Evolutionary conservation across 352 stramenopile genomes (phyloP).

Genomic region (Aphanomyces astaci): DNA sequence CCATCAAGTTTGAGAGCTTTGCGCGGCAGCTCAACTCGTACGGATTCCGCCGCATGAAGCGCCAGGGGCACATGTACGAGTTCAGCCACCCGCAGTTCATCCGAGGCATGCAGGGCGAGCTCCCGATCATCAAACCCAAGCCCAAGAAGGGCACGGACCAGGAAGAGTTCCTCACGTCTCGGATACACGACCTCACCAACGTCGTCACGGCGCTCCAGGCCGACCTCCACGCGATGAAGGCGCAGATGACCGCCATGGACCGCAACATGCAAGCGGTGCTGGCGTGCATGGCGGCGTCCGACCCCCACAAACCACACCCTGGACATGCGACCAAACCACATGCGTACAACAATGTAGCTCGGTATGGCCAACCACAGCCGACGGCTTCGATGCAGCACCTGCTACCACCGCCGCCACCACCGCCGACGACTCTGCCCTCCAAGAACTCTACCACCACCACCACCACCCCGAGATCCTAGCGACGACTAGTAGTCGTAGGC

Average conservation of each 20-base stretch:
- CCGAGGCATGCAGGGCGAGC: conserved; percentile 6
- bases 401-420: no score
- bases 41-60: conserved; percentile 43
- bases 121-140: conserved; percentile 10
- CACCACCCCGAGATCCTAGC: neutral
- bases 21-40: conserved; percentile 89
- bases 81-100: conserved; percentile 11
- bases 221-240: neutral
- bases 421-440: neutral
- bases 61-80: conserved; percentile 8
- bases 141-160: conserved; percentile 13
- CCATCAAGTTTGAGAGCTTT: conserved; percentile 89
- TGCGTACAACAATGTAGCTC: no score
- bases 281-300: neutral
- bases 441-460: neutral
- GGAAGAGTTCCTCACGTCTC: conserved; percentile 12
- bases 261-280: conserved; percentile 13
- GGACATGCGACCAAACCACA: neutral
- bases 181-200: conserved; percentile 18
- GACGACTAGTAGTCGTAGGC: no score
- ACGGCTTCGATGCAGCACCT: neutral
- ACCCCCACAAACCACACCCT: no score
- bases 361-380: neutral
- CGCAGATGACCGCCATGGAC: neutral
- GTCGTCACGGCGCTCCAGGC: conserved; percentile 1